These are phyloP conservation scores for Phalaenopsis hybrid DNA, from an alignment of 116 monocot species.

Conservation along the genomic window DNA sequence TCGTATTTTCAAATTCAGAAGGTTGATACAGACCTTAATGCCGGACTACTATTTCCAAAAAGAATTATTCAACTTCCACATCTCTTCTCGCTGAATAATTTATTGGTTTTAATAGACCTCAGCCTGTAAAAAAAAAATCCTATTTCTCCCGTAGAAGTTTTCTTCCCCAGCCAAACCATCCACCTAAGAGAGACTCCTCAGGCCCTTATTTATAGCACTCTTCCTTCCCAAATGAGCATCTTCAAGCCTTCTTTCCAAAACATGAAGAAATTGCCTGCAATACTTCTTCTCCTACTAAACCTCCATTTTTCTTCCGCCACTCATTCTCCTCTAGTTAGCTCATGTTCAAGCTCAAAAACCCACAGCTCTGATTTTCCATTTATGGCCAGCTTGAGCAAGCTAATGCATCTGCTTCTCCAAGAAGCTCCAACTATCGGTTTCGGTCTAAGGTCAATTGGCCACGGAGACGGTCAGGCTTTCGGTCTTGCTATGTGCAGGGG, in stretches of 20 bases:
- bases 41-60: no score
- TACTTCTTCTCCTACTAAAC: neutral
- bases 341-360: conserved; percentile 5
- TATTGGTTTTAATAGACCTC: no score
- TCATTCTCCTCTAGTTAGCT: conserved; percentile 2
- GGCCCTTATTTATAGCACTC: neutral
- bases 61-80: no score
- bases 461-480: conserved; percentile 1
- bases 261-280: neutral
- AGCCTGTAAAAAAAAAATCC: no score
- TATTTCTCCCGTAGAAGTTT: no score
- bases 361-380: conserved; percentile 5
- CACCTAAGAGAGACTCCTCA: no score
- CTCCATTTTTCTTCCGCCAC: neutral
- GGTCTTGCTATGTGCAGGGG: conserved; percentile 36
- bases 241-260: neutral
- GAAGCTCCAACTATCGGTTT: conserved; percentile 11
- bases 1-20: no score
- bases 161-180: no score
- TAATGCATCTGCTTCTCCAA: conserved; percentile 1
- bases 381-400: conserved; percentile 7
- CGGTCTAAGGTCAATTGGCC: neutral
- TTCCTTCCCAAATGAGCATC: neutral
- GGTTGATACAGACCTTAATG: no score
- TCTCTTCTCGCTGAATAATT: no score